Base-by-base conservation (phyloP, 352 stramenopile genomes). In the Pythium utonaiense region DNA sequence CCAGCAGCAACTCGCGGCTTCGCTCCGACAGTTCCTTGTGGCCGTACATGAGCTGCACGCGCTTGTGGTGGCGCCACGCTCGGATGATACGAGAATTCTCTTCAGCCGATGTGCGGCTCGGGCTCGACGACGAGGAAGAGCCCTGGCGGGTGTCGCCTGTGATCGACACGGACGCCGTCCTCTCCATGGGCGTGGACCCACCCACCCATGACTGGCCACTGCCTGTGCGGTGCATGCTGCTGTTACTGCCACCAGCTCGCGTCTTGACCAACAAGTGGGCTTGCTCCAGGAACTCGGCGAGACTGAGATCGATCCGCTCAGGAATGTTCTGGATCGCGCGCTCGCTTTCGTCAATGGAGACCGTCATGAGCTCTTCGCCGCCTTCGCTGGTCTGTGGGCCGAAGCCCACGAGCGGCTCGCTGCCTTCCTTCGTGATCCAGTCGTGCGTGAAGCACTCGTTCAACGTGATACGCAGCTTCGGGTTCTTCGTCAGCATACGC, bases 371-470 rank as follows among this genome's bases (percentile, higher is more conserved):
- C 44, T 47, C 40, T n/a, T 89, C 80, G 42, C 19, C 42, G 36
- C 28, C 36, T 21, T 86, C 70, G 47, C 82, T 78, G 42, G 86
- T 73, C 28, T 78, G 59, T 6, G 52, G 73, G 12, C 69, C 73
- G 14, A 82, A 34, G 21, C 73, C 66, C 8, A 50, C 51, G 30
- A 94, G 75, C 13, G 87, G 85, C n/a, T 97, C 87, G 21, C 85
- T 95, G 16, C 91, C 91, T 71, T 97, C 91, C n/a, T 96, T 91
- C 9, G 91, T 97, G 54, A 91, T 86, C 91, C 91, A 97, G 53
- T 97, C 91, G 64, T 97, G 91, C 17, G 75, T 83, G 62, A 97
- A 96, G 42, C 89, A 89, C 17, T 95, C 83, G 17, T 75, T 78
- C 6, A 97, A 56, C 16, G 79, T 77, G 49, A 94, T 90, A 17